Evolutionary conservation across 805 yeast genomes (phyloP).

Genomic region (Pachysolen tannophilus): DNA sequence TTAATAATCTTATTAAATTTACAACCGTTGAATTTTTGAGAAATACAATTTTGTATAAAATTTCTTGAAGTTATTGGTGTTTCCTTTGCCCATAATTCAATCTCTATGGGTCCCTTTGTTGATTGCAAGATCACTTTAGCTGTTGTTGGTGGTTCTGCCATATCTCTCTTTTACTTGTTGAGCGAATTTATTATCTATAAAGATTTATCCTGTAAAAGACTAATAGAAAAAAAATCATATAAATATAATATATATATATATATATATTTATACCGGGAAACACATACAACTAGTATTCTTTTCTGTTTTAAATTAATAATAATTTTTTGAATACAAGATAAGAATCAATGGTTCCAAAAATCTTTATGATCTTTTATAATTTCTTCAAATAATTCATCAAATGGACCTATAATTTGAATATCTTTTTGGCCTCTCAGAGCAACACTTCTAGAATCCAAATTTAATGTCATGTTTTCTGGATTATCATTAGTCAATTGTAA

Average conservation of each 20-base stretch:
- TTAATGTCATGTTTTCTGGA: conserved; percentile 20
- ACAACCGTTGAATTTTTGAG: conserved; percentile 32
- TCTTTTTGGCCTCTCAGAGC: conserved; percentile 19
- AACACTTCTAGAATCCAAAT: conserved; percentile 15
- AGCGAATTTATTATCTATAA: not conserved
- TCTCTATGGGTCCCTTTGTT: conserved; percentile 46
- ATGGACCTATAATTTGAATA: conserved; percentile 20
- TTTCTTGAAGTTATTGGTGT: conserved; percentile 38
- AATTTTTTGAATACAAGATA: too few relatives aligned
- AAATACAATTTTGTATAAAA: conserved; percentile 42
- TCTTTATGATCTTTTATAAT: conserved; percentile 17
- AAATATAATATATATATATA: too few relatives aligned
- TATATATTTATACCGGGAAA: too few relatives aligned
- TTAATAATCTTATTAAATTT: conserved; percentile 32
- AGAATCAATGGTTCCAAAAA: conserved; percentile 21
- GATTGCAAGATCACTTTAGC: conserved; percentile 53
- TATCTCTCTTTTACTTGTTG: not conserved
- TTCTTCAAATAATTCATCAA: conserved; percentile 14
- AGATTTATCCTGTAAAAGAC: too few relatives aligned
- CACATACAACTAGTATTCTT: too few relatives aligned
- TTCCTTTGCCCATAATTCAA: conserved; percentile 68
- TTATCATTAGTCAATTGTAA: conserved; percentile 17
- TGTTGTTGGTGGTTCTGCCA: conserved; percentile 43
- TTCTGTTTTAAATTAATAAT: too few relatives aligned
- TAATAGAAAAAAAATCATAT: too few relatives aligned